Evolutionary conservation across 2,329 filamentous ascomycete genomes (phyloP).

Genomic region (Arthrinium phaeospermum): DNA sequence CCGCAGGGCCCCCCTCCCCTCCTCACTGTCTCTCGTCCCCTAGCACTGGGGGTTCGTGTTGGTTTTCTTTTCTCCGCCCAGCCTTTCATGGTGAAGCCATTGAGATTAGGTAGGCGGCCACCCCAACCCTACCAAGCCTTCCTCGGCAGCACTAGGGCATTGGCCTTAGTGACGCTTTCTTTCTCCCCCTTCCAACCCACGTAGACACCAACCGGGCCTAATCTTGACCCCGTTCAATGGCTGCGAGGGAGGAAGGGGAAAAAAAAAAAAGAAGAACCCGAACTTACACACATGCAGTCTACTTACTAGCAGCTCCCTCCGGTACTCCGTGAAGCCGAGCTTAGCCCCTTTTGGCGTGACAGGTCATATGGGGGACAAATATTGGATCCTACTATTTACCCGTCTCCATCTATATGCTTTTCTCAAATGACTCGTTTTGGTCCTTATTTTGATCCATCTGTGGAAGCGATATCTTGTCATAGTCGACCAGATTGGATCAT

Average conservation of each 20-base stretch:
- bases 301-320: neutral
- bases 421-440: constrained; percentile 1
- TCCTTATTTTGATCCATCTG: neutral
- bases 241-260: neutral
- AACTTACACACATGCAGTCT: neutral
- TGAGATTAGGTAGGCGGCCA: neutral
- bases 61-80: constrained; percentile 12
- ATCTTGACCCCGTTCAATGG: constrained; percentile 1
- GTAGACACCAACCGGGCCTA: neutral
- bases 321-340: neutral
- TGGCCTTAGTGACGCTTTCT: neutral
- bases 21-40: neutral
- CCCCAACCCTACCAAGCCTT: constrained; percentile 2
- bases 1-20: neutral
- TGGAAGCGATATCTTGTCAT: constrained; percentile 3
- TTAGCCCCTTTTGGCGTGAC: constrained; percentile 16
- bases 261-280: neutral
- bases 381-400: neutral
- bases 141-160: constrained; percentile 2
- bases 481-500: constrained; percentile 6
- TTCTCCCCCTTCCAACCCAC: neutral
- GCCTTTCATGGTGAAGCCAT: constrained; percentile 12
- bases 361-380: constrained; percentile 2
- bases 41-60: neutral
- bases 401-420: constrained; percentile 2